Evolutionary conservation across 768 basidiomycete species (phyloP), one percentile per base, ranked within the genome.

Genomic region (Solioccasus polychromus): DNA sequence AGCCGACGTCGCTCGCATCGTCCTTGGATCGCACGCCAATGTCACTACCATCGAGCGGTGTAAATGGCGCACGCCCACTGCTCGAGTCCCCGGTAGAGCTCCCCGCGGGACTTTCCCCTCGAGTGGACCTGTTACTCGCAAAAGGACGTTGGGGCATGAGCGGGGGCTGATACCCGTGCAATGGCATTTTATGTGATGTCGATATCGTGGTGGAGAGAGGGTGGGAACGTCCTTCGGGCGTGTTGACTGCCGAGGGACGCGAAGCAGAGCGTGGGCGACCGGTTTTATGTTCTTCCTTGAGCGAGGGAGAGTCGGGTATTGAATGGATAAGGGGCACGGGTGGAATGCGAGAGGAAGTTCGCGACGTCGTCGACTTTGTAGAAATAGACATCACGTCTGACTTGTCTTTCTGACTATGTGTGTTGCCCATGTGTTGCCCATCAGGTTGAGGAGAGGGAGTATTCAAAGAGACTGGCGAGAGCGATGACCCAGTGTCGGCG

Each of bases 21-120:
- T 65, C 58, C 40, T 47, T 53, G 36, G 54, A 44, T 14, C 53
- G 57, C 19, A 48, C 39, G 4, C 62, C 59, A 30, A 75, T 56
- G 26, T 91, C 89, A 53, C 87, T 88, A 20, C 87, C 89, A 57
- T 90, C 88, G 31, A 76, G 70, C 4, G 89, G 90, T 14, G 90
- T 92, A 37, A 85, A 69, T 10, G 89, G 90, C 15, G 77, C 75
- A 28, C 82, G 71, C 14, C 86, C 85, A 55, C 82, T 86, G 50
- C 87, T 91, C 48, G 88, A 90, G 59, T 85, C 88, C 7, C 89
- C 89, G 12, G 85, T 88, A 24, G 89, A 92, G 60, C 88, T 91
- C 11, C 65, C 65, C 0, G 85, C 84, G 11, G 88, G 88, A 57
- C 87, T 89, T 48, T 84, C 76, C 11, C 83, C 70, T 23, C 69